phyloP scores from a whole-genome alignment of 108 stramenopile genomes.

The Fistulifera pelliculosa region DNA sequence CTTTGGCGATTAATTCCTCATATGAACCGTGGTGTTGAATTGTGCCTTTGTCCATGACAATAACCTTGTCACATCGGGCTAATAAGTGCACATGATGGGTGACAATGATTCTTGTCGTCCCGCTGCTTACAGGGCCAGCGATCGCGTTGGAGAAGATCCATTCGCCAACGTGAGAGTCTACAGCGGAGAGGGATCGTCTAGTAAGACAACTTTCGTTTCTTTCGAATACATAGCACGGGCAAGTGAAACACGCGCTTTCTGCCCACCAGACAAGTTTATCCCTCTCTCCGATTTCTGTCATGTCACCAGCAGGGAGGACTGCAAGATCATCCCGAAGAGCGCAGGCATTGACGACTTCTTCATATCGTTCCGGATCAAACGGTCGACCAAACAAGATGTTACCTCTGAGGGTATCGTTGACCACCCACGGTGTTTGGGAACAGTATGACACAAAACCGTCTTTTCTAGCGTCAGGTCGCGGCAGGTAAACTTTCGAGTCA shows the following conservation, averaged over 20 bases:
- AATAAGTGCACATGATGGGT: slow-evolving; percentile 89
- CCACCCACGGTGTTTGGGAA: slow-evolving; percentile 87
- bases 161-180: slow-evolving; percentile 96
- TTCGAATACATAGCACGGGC: slow-evolving; percentile 88
- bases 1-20: slow-evolving; percentile 54
- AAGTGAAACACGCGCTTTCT: slow-evolving; percentile 87
- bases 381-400: slow-evolving; percentile 90
- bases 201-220: slow-evolving; percentile 44
- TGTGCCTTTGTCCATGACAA: slow-evolving; percentile 73
- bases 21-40: slow-evolving; percentile 67
- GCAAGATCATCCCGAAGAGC: slow-evolving; percentile 76
- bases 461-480: slow-evolving; percentile 20
- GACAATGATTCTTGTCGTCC: slow-evolving; percentile 79
- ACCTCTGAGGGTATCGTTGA: slow-evolving; percentile 87
- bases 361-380: slow-evolving; percentile 57
- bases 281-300: slow-evolving; percentile 94
- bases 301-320: slow-evolving; percentile 75
- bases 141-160: slow-evolving; percentile 89
- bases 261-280: slow-evolving; percentile 85
- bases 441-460: slow-evolving; percentile 57
- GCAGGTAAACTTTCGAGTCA: slow-evolving; percentile 57
- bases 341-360: slow-evolving; percentile 64
- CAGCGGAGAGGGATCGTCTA: slow-evolving; percentile 94
- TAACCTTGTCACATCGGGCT: slow-evolving; percentile 75
- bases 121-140: slow-evolving; percentile 39